Base-by-base conservation (phyloP, 176 grass and related monocot species). In the Carex cristatella region DNA sequence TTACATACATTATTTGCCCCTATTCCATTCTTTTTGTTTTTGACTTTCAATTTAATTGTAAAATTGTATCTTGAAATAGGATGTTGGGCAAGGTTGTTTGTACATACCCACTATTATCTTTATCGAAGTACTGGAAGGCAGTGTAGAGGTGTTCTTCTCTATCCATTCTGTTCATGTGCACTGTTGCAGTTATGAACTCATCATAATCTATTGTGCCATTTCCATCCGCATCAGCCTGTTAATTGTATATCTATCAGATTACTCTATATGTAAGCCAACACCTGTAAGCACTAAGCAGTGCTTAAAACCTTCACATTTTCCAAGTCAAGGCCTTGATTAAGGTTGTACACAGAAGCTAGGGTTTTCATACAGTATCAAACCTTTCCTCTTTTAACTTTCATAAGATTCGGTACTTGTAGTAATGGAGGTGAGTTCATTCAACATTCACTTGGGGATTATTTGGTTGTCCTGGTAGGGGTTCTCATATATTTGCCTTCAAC, bases 91-190 rank as follows among this genome's bases (percentile, higher is more conserved):
- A 40, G 9, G 10, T 1, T 60, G n/a, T 79, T 72, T 79, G 3
- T 77, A 79, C 90, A 7, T 87, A 92, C 93, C 93, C 90, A 13
- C 93, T 91, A 42, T 92, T 89, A 60, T 92, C 93, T 81, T 92
- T 94, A 66, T 94, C 93, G 0, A 94, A 94, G 87, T 81, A 90
- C 53, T 92, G 93, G 85, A 94, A 94, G 19, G 93, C 90, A 32
- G 88, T 94, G 88, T 89, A 91, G 38, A 94, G 90, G 81, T 94
- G 93, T 54, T 94, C 90, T 40, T 94, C 93, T 80, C 90, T 80
- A 40, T 92, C 93, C 84, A 94, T 75, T 86, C 83, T 92, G 77
- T 94, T 92, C 90, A 94, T 92, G 70, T 94, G 90, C 88, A 92
- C 82, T 15, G 88, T 94, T 15, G 93, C 93, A 7, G 93, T 92